Evolutionary conservation across 768 basidiomycete species (phyloP).

Genomic region (Tulasnella sp.): DNA sequence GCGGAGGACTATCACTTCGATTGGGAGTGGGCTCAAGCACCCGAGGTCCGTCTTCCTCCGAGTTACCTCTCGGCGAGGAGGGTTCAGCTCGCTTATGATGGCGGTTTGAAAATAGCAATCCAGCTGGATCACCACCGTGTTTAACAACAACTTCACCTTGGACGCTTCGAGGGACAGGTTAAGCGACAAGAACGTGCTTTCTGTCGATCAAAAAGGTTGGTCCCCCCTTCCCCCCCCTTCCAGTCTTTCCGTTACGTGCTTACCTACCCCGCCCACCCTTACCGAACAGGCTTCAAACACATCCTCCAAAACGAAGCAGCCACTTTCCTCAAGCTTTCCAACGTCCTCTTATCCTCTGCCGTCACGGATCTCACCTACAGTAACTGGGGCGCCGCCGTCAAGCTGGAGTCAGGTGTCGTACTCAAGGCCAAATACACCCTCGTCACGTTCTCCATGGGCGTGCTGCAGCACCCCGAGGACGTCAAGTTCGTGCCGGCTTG

Average conservation of each 20-base stretch:
- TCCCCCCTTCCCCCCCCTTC: background rate
- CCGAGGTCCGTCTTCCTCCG: conserved; percentile 52
- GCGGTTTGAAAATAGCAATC: conserved; percentile 39
- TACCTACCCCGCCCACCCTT: background rate
- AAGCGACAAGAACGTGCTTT: conserved; percentile 57
- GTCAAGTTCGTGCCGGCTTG: conserved; percentile 59
- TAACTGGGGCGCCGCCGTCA: conserved; percentile 53
- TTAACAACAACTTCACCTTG: conserved; percentile 66
- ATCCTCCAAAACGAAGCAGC: conserved; percentile 62
- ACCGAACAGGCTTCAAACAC: conserved; percentile 52
- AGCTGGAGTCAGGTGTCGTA: conserved; percentile 49
- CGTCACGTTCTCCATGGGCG: conserved; percentile 71
- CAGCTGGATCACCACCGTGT: conserved; percentile 24
- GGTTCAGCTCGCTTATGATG: background rate
- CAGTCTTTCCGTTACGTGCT: background rate
- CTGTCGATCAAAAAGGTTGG: conserved; percentile 60
- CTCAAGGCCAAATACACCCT: conserved; percentile 62
- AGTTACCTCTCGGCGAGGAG: too few species aligned
- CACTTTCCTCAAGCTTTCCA: conserved; percentile 53
- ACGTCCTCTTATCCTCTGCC: conserved; percentile 56
- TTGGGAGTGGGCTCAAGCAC: conserved; percentile 60
- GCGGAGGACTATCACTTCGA: conserved; percentile 62
- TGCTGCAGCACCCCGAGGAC: conserved; percentile 62
- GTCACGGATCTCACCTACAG: conserved; percentile 56
- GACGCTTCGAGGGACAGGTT: conserved; percentile 59